phyloP scores from a whole-genome alignment of 768 basidiomycete species.

The Lactifluus piperatus region DNA sequence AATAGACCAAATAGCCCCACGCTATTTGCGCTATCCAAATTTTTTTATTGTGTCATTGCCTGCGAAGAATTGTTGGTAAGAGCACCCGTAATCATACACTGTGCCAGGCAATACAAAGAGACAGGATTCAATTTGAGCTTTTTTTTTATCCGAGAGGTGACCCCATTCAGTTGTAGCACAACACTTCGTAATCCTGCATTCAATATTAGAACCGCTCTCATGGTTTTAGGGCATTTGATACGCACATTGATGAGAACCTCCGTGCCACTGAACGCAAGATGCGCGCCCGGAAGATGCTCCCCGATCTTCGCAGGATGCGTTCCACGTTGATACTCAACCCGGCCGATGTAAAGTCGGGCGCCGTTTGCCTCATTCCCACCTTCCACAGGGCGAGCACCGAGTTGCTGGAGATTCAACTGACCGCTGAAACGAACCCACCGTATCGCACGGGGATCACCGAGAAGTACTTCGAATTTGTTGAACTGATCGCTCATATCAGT shows the following conservation, averaged over 20 bases:
- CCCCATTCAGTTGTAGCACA: constrained; percentile 27
- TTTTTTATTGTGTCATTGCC: background rate
- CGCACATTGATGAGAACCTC: constrained; percentile 47
- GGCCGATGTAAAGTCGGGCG: constrained; percentile 49
- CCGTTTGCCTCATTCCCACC: constrained; percentile 60
- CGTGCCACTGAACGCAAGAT: constrained; percentile 40
- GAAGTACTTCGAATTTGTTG: constrained; percentile 58
- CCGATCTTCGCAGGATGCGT: constrained; percentile 60
- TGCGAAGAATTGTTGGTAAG: background rate
- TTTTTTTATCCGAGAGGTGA: background rate
- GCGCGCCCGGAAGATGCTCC: constrained; percentile 42
- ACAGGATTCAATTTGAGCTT: background rate
- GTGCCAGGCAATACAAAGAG: background rate
- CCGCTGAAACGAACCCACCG: constrained; percentile 49
- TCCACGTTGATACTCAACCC: constrained; percentile 43
- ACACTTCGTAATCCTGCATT: constrained; percentile 33
- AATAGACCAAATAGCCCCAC: no score
- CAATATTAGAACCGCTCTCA: background rate
- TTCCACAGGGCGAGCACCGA: constrained; percentile 50
- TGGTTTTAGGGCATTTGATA: background rate
- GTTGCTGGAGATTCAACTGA: constrained; percentile 33
- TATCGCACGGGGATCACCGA: constrained; percentile 49
- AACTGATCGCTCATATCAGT: constrained; percentile 31
- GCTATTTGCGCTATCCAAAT: background rate
- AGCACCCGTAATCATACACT: background rate